Evolutionary conservation across 73 alveolate species (phyloP).

Genomic region (Paramecium caudatum): DNA sequence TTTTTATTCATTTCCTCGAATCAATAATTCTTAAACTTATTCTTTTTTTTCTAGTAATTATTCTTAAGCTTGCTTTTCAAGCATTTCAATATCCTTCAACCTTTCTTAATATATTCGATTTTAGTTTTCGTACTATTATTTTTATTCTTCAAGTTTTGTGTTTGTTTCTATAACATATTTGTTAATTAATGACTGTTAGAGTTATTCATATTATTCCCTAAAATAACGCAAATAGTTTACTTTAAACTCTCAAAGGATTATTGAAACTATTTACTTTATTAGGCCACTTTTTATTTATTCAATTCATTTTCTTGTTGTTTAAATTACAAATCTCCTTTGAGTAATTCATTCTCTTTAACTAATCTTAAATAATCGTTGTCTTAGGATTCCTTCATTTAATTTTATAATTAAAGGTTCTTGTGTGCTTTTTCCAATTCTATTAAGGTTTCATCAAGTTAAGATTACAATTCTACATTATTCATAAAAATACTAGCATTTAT

Average conservation of each 20-base stretch:
- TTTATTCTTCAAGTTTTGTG: neutral
- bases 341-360: slow-evolving; percentile 43
- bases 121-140: neutral
- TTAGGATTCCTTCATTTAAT: slow-evolving; percentile 9
- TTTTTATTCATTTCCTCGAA: neutral
- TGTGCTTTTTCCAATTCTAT: slow-evolving; percentile 49
- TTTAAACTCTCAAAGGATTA: slow-evolving; percentile 11
- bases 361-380: slow-evolving; percentile 7
- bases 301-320: slow-evolving; percentile 7
- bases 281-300: neutral
- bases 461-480: neutral
- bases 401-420: neutral
- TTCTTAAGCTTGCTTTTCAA: slow-evolving; percentile 16
- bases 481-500: neutral
- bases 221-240: slow-evolving; percentile 8
- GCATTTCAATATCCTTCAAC: neutral
- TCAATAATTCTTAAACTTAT: neutral
- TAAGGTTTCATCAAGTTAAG: slow-evolving; percentile 31
- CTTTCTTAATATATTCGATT: neutral
- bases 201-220: slow-evolving; percentile 54
- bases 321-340: slow-evolving; percentile 26
- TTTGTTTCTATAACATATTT: neutral
- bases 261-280: slow-evolving; percentile 2
- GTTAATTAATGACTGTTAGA: slow-evolving; percentile 36
- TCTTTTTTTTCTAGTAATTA: neutral